A percentile compares a stretch with the other conserved stretches of the same genome.
Evolutionary conservation across 116 monocot species (phyloP).

Genomic region (Dioscorea cayenensis): DNA sequence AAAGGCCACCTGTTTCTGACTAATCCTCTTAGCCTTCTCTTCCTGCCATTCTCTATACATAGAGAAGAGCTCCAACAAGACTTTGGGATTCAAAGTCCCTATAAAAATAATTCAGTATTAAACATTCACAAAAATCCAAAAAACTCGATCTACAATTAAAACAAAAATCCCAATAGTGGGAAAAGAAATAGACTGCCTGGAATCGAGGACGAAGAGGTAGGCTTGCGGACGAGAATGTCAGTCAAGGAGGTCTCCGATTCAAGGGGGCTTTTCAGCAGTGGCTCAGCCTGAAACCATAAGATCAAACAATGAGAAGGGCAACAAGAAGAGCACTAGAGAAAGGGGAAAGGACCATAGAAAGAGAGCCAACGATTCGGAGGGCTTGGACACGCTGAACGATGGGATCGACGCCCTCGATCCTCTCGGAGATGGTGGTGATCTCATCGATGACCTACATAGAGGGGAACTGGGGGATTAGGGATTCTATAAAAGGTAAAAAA

Average conservation of each 20-base stretch:
- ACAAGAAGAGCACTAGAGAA: background rate
- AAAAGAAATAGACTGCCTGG: slow-evolving; percentile 4
- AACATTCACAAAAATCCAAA: background rate
- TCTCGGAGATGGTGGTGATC: slow-evolving; percentile 70
- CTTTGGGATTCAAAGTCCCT: slow-evolving; percentile 67
- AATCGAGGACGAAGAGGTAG: background rate
- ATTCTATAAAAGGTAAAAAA: background rate
- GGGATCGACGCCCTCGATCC: slow-evolving; percentile 61
- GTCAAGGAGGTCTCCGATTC: slow-evolving; percentile 22
- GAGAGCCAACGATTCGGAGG: slow-evolving; percentile 22
- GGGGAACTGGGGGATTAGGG: background rate
- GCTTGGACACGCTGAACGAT: slow-evolving; percentile 42
- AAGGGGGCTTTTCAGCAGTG: slow-evolving; percentile 20
- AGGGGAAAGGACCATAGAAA: background rate
- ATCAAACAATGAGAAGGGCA: background rate
- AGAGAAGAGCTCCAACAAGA: slow-evolving; percentile 75
- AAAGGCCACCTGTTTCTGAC: slow-evolving; percentile 57
- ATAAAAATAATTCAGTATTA: background rate
- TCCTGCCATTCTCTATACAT: slow-evolving; percentile 90
- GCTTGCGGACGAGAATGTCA: slow-evolving; percentile 28
- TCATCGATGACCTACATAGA: slow-evolving; percentile 28
- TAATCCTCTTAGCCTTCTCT: slow-evolving; percentile 63
- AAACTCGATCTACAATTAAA: background rate
- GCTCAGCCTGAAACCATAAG: slow-evolving; percentile 15
- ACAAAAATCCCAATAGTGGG: background rate